Conservation (phyloP, 768 basidiomycete genomes). For the Antrodiella citrinella region DNA sequence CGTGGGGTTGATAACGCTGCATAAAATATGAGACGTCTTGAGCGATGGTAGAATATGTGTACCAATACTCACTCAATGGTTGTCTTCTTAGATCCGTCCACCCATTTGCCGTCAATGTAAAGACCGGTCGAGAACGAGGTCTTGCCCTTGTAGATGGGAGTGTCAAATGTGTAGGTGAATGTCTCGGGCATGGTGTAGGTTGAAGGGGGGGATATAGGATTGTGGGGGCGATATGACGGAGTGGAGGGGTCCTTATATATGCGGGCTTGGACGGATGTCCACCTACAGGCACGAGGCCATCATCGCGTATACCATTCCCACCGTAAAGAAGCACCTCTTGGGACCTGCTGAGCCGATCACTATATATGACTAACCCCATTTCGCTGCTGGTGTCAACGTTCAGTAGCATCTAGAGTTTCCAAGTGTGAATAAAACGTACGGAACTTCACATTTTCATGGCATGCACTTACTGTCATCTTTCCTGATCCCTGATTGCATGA, state of each 20-base stretch:
- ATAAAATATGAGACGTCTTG: background rate
- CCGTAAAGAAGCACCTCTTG: background rate
- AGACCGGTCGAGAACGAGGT: conserved; percentile 53
- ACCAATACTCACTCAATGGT: conserved; percentile 60
- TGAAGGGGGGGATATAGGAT: background rate
- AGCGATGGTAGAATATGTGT: conserved; percentile 1
- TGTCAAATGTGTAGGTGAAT: conserved; percentile 45
- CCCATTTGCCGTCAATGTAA: conserved; percentile 65
- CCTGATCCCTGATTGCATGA: too few relatives aligned
- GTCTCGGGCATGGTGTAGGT: conserved; percentile 30
- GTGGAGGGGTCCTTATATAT: background rate
- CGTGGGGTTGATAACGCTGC: conserved; percentile 56
- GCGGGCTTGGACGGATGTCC: background rate
- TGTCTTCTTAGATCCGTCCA: conserved; percentile 44
- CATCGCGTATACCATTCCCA: background rate
- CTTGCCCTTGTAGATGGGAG: conserved; percentile 48
- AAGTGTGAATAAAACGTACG: too few relatives aligned
- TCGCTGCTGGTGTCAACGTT: too few relatives aligned
- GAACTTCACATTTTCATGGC: too few relatives aligned
- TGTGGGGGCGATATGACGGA: background rate
- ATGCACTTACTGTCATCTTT: too few relatives aligned
- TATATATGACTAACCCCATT: too few relatives aligned
- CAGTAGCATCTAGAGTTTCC: too few relatives aligned
- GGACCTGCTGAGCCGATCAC: too few relatives aligned
- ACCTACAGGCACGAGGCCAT: background rate